Percentiles rank a stretch among this genome's conserved stretches.
Evolutionary conservation across 2,329 filamentous ascomycete genomes (phyloP).

Genomic region (Talaromyces funiculosus): DNA sequence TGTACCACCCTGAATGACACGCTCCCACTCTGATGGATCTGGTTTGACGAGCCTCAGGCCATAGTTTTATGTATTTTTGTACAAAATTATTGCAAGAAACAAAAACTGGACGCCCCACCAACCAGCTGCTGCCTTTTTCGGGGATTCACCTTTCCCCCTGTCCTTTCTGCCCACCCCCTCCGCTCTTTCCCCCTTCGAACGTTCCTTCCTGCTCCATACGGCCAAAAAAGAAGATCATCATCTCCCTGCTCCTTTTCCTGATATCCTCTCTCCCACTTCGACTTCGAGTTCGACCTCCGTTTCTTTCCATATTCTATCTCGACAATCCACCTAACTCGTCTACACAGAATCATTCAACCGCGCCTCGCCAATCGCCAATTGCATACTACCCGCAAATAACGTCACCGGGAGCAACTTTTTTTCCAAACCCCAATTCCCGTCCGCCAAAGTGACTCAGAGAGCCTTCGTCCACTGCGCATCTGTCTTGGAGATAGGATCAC

Average conservation of each 20-base stretch:
- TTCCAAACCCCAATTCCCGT: neutral
- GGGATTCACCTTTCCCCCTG: neutral
- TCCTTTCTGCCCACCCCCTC: neutral
- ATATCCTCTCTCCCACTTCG: neutral
- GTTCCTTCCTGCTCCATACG: conserved; percentile 3
- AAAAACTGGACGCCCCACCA: neutral
- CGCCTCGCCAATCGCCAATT: neutral
- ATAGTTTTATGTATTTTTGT: neutral
- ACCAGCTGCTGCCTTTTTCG: conserved; percentile 4
- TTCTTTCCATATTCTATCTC: neutral
- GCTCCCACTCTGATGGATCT: neutral
- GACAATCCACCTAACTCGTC: neutral
- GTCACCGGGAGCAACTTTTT: conserved; percentile 10
- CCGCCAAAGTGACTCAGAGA: conserved; percentile 7
- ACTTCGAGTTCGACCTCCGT: neutral
- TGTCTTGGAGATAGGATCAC: neutral
- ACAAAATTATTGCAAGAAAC: neutral
- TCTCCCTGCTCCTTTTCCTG: neutral
- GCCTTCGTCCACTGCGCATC: neutral
- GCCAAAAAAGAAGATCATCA: conserved; percentile 1
- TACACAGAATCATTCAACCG: neutral
- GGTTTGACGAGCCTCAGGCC: conserved; percentile 1
- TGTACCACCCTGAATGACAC: neutral
- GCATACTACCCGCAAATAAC: neutral
- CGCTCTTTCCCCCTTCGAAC: neutral